Conservation (phyloP, 1,139 yeast species). For the Meyerozyma athensensis region DNA sequence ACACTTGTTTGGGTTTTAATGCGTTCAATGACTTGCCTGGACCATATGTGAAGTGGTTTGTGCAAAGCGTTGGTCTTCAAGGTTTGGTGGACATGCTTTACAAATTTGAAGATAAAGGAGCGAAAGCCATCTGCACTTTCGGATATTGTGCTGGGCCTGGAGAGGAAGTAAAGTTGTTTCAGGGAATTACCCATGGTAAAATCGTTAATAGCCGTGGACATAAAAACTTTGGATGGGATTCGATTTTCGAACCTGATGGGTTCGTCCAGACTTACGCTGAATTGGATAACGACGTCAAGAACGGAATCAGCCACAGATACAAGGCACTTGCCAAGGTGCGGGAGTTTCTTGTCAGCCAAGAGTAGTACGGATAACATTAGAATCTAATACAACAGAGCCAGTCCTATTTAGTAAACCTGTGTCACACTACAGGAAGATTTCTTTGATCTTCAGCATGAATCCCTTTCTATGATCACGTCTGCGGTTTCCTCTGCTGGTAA, state of each 20-base stretch:
- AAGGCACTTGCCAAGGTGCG: slow-evolving; percentile 73
- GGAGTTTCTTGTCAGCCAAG: slow-evolving; percentile 29
- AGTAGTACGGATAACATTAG: background rate
- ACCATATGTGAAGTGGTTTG: slow-evolving; percentile 88
- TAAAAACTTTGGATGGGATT: slow-evolving; percentile 90
- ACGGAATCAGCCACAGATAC: slow-evolving; percentile 80
- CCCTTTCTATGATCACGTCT: slow-evolving; percentile 21
- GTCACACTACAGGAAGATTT: slow-evolving; percentile 21
- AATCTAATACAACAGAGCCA: background rate
- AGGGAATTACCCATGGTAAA: slow-evolving; percentile 76
- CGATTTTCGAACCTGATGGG: slow-evolving; percentile 79
- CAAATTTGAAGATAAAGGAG: slow-evolving; percentile 79
- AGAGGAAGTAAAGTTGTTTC: slow-evolving; percentile 64
- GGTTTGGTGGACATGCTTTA: slow-evolving; percentile 74
- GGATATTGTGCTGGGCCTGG: slow-evolving; percentile 89
- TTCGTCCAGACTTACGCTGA: slow-evolving; percentile 81
- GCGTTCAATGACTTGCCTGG: slow-evolving; percentile 88
- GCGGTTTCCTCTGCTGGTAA: slow-evolving; percentile 22
- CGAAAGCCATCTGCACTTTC: slow-evolving; percentile 87
- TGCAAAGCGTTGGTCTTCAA: slow-evolving; percentile 62
- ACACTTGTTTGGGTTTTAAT: slow-evolving; percentile 81
- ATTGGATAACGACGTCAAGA: slow-evolving; percentile 72
- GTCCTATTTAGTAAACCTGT: too few species aligned
- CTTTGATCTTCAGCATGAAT: slow-evolving; percentile 29
- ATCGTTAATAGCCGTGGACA: slow-evolving; percentile 81